Percentiles rank a stretch among this genome's conserved stretches.
Conservation (phyloP, 176 grass and related monocot species). For the Oryza australiensis region DNA sequence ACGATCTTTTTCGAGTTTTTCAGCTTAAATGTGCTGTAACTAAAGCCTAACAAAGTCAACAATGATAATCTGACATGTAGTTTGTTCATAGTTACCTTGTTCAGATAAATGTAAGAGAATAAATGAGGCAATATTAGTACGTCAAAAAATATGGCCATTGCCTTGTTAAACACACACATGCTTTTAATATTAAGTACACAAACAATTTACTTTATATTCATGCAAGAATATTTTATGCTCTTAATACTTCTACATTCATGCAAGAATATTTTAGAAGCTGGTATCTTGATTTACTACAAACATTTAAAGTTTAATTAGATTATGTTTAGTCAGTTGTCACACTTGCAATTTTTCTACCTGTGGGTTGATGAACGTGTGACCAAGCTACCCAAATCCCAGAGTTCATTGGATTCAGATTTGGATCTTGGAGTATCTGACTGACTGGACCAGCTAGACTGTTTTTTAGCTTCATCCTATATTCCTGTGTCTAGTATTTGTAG, state of each 20-base stretch:
- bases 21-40: background rate
- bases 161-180: background rate
- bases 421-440: constrained; percentile 32
- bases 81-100: background rate
- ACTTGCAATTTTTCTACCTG: constrained; percentile 15
- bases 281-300: background rate
- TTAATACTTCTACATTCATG: background rate
- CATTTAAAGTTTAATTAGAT: background rate
- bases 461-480: constrained; percentile 14
- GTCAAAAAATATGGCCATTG: background rate
- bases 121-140: background rate
- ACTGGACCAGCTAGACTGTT: background rate
- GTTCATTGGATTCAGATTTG: constrained; percentile 26
- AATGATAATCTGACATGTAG: background rate
- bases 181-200: constrained; percentile 8
- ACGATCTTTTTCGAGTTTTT: background rate
- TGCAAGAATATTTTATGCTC: background rate
- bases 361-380: background rate
- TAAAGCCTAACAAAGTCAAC: background rate
- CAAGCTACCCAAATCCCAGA: constrained; percentile 4
- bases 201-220: background rate
- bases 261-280: background rate
- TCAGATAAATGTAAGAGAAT: background rate
- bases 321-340: background rate
- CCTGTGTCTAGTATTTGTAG: background rate